These are phyloP conservation scores for Pleurotus sapidus DNA, from an alignment of 768 basidiomycete species.

Conservation along the genomic window DNA sequence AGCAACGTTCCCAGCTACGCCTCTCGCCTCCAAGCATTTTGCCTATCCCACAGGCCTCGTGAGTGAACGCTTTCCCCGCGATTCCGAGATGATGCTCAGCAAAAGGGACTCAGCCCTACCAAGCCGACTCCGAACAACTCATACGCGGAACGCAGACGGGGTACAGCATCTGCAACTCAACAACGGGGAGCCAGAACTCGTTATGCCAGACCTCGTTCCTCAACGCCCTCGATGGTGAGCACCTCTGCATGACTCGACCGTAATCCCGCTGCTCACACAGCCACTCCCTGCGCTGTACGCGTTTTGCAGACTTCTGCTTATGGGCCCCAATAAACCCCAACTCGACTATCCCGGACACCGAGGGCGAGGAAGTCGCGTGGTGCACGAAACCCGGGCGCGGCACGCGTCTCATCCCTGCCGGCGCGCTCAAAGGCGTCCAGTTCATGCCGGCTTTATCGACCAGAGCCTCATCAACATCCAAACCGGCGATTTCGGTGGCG, in stretches of 20 bases:
- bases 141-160: slow-evolving; percentile 56
- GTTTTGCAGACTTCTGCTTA: slow-evolving; percentile 58
- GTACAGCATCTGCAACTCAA: slow-evolving; percentile 58
- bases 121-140: slow-evolving; percentile 39
- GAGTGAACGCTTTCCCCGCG: slow-evolving; percentile 10
- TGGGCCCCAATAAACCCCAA: slow-evolving; percentile 52
- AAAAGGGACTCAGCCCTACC: slow-evolving; percentile 40
- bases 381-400: slow-evolving; percentile 75
- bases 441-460: slow-evolving; percentile 66
- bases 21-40: slow-evolving; percentile 45
- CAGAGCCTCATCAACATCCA: slow-evolving; percentile 65
- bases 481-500: slow-evolving; percentile 55
- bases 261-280: background rate
- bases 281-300: background rate
- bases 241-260: background rate
- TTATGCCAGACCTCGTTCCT: slow-evolving; percentile 55
- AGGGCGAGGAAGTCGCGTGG: slow-evolving; percentile 68
- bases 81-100: background rate
- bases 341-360: slow-evolving; percentile 63
- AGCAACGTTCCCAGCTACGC: slow-evolving; percentile 39
- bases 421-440: slow-evolving; percentile 67
- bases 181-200: slow-evolving; percentile 51
- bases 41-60: slow-evolving; percentile 43
- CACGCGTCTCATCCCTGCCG: slow-evolving; percentile 67
- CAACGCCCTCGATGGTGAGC: slow-evolving; percentile 48